Percentiles rank a stretch among this genome's conserved stretches.
Conservation (phyloP, 164 flowering plant genomes). For the Magnolia officinalis region DNA sequence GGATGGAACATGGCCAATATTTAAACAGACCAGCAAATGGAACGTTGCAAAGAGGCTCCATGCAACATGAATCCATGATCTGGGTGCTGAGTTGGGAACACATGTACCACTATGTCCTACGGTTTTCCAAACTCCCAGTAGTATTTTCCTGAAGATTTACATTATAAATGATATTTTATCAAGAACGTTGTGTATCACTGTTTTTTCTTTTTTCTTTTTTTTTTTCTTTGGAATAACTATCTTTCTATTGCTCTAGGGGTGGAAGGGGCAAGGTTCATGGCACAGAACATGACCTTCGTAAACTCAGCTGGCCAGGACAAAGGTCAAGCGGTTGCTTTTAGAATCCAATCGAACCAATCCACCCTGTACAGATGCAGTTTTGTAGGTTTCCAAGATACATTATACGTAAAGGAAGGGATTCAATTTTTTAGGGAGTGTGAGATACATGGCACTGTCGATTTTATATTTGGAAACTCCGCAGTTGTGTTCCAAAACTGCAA, state of each 20-base stretch:
- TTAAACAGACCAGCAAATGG: too few relatives aligned
- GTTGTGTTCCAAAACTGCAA: conserved; percentile 58
- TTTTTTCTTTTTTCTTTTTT: too few relatives aligned
- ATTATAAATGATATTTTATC: too few relatives aligned
- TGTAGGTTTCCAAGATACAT: conserved; percentile 64
- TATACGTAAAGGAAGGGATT: conserved; percentile 49
- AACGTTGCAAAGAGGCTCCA: too few relatives aligned
- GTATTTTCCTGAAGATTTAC: too few relatives aligned
- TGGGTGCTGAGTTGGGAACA: too few relatives aligned
- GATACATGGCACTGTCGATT: conserved; percentile 62
- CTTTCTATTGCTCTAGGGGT: neutral
- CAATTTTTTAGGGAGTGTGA: conserved; percentile 64
- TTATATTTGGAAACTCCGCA: conserved; percentile 63
- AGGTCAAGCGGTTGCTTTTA: conserved; percentile 62
- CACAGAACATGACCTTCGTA: neutral
- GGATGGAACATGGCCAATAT: too few relatives aligned
- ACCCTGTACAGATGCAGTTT: conserved; percentile 52
- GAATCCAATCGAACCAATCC: conserved; percentile 50
- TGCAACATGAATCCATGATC: too few relatives aligned
- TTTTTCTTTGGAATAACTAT: too few relatives aligned
- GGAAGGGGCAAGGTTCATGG: neutral
- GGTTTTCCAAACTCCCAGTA: too few relatives aligned
- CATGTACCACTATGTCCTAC: too few relatives aligned
- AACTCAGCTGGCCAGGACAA: neutral
- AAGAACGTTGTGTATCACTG: too few relatives aligned